Percentiles rank a stretch among this genome's conserved stretches.
Evolutionary conservation across 2,329 filamentous ascomycete species (phyloP).

Genomic region (Pyricularia pennisetigena): DNA sequence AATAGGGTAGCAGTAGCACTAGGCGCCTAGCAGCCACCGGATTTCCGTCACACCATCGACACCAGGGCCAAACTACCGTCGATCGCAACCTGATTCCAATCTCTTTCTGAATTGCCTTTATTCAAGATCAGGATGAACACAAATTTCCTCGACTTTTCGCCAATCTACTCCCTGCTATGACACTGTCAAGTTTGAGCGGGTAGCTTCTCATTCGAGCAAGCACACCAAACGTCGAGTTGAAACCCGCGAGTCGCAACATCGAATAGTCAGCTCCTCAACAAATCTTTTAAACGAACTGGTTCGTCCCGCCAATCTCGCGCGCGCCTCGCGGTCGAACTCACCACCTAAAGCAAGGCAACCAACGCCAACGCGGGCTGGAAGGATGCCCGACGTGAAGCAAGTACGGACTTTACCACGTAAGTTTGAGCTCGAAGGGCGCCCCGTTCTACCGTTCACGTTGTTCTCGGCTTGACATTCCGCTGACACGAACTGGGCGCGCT

Average conservation of each 20-base stretch:
- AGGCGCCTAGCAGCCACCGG: not conserved
- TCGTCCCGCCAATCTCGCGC: not conserved
- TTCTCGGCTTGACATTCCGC: not conserved
- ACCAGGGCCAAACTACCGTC: not conserved
- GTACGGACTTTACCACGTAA: constrained; percentile 10
- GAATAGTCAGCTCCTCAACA: not conserved
- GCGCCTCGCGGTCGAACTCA: not conserved
- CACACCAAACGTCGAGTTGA: not conserved
- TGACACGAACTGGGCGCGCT: not conserved
- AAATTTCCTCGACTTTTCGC: not conserved
- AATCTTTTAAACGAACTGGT: not conserved
- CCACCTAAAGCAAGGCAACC: not conserved
- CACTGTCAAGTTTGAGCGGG: not conserved
- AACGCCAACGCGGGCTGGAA: not conserved
- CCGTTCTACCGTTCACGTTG: not conserved
- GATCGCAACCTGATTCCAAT: not conserved
- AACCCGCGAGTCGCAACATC: not conserved
- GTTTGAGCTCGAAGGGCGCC: not conserved
- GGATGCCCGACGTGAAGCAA: constrained; percentile 2
- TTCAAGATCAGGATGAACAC: not conserved
- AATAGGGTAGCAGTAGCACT: not conserved
- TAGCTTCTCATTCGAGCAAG: not conserved
- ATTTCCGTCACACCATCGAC: not conserved
- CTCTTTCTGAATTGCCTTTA: not conserved
- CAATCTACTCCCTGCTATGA: not conserved